Evolutionary conservation across 805 yeast species (phyloP).

Genomic region (Candida taoyuanica): DNA sequence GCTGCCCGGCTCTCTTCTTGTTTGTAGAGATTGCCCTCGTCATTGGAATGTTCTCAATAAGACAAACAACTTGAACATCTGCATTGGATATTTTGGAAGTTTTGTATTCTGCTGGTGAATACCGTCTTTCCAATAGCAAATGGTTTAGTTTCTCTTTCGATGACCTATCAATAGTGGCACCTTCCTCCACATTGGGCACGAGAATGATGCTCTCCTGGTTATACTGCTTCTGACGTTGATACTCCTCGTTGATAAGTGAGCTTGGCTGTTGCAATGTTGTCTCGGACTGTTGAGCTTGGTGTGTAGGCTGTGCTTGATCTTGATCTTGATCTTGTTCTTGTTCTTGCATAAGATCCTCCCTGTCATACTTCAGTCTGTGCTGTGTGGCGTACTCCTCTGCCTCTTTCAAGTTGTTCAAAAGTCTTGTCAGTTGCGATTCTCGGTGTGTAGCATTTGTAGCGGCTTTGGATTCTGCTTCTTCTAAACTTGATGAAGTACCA

Average conservation of each 20-base stretch:
- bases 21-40: slow-evolving; percentile 17
- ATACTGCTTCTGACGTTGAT: slow-evolving; percentile 2
- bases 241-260: not conserved
- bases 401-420: not conserved
- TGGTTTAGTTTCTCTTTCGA: slow-evolving; percentile 17
- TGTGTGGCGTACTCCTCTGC: not conserved
- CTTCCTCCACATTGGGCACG: slow-evolving; percentile 1
- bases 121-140: slow-evolving; percentile 7
- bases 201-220: not conserved
- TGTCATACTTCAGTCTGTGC: too few relatives aligned
- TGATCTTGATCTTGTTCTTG: not conserved
- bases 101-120: slow-evolving; percentile 17
- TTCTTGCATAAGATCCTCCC: too few relatives aligned
- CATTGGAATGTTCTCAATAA: slow-evolving; percentile 10
- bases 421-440: slow-evolving; percentile 1
- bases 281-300: not conserved
- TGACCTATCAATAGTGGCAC: slow-evolving; percentile 8
- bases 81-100: slow-evolving; percentile 17
- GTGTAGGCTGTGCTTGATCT: not conserved
- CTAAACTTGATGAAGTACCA: not conserved
- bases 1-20: slow-evolving; percentile 23
- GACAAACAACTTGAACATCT: slow-evolving; percentile 20
- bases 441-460: slow-evolving; percentile 1
- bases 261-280: slow-evolving; percentile 1
- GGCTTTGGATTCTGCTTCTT: slow-evolving; percentile 5